These are phyloP conservation scores for Blastocystis sp. DNA, from an alignment of 352 stramenopile genomes.

Conservation along the genomic window DNA sequence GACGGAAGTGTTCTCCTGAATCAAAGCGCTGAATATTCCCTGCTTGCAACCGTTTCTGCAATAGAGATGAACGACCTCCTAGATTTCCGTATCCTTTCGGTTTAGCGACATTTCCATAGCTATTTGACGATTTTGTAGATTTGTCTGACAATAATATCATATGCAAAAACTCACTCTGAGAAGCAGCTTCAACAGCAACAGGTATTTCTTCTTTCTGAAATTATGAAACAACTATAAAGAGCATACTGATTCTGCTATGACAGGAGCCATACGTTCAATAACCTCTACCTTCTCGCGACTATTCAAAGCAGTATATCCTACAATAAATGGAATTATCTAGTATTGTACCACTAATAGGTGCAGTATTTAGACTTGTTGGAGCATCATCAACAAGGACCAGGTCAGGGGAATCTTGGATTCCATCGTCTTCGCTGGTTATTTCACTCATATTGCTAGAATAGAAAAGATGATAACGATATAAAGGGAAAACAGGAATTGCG, in stretches of 20 bases:
- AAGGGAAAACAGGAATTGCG: no score
- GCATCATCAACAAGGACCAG: neutral
- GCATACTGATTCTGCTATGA: neutral
- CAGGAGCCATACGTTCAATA: neutral
- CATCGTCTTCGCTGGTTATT: neutral
- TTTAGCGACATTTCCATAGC: neutral
- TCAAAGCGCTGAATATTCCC: conserved; percentile 21
- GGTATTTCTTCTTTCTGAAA: neutral
- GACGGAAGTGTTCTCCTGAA: conserved; percentile 24
- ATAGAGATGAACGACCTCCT: neutral
- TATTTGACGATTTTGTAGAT: neutral
- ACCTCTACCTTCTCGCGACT: neutral
- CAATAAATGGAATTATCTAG: neutral
- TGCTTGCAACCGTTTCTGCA: neutral
- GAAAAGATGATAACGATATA: neutral
- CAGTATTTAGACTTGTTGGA: neutral
- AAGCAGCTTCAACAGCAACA: neutral
- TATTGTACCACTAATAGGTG: neutral
- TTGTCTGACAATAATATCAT: neutral
- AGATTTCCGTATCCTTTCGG: neutral
- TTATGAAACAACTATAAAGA: neutral
- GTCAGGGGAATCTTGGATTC: neutral
- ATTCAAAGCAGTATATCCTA: conserved; percentile 19
- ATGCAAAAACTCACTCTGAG: neutral
- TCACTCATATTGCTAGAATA: neutral